These are phyloP conservation scores for Ceratocystis lukuohia DNA, from an alignment of 2,329 filamentous ascomycete species.

Conservation along the genomic window DNA sequence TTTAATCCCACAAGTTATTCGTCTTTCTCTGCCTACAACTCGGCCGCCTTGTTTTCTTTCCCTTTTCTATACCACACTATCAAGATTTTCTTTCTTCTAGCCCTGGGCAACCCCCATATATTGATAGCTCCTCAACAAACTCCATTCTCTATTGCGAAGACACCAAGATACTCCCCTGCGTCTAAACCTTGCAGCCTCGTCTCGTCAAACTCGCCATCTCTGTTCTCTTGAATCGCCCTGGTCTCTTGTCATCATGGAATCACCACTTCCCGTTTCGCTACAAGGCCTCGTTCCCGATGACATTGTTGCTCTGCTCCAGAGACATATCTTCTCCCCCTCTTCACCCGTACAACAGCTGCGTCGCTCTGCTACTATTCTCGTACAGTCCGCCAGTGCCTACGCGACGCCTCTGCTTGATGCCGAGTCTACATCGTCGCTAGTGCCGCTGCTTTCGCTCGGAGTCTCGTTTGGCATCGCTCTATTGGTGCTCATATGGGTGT, in stretches of 20 bases:
- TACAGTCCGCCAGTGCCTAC: constrained; percentile 23
- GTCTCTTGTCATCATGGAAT: not conserved
- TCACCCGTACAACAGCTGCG: constrained; percentile 33
- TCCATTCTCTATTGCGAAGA: not conserved
- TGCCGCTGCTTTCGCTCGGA: constrained; percentile 26
- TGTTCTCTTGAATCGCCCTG: not conserved
- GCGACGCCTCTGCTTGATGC: constrained; percentile 31
- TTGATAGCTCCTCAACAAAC: not conserved
- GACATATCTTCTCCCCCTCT: constrained; percentile 35
- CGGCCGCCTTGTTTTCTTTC: not conserved
- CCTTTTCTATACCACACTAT: not conserved
- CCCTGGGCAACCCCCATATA: not conserved
- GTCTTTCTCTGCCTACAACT: constrained; percentile 4
- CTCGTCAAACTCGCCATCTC: not conserved
- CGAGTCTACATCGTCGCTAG: constrained; percentile 25
- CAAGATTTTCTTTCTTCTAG: not conserved
- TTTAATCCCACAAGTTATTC: not conserved
- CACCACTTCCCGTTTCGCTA: constrained; percentile 24
- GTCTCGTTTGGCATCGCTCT: constrained; percentile 26
- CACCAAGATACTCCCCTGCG: not conserved
- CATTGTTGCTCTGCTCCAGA: constrained; percentile 32
- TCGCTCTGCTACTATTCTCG: constrained; percentile 24
- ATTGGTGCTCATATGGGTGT: constrained; percentile 37
- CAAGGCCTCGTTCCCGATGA: constrained; percentile 34
- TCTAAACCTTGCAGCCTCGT: not conserved